Evolutionary conservation across 371 early-diverging fungal genomes (phyloP).

Genomic region (Lichtheimia ramosa): DNA sequence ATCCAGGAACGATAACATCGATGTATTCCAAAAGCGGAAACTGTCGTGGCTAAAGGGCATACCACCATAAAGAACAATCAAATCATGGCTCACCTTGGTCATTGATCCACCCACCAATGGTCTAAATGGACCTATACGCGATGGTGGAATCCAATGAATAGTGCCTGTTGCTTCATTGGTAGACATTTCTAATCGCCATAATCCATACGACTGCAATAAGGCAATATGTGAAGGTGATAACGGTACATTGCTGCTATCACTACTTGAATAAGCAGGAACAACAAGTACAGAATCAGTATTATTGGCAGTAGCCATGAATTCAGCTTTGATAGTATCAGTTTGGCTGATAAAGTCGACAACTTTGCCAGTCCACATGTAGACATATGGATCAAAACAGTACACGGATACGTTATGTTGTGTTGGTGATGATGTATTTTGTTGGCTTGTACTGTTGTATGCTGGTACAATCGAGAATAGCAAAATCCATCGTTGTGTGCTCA

Average conservation of each 20-base stretch:
- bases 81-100: conserved; percentile 7
- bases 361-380: conserved; percentile 9
- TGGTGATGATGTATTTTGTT: not conserved
- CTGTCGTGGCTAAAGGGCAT: conserved; percentile 9
- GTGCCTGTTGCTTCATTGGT: not conserved
- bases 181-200: conserved; percentile 10
- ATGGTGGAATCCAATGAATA: conserved; percentile 3
- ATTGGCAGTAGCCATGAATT: not conserved
- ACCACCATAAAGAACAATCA: conserved; percentile 18
- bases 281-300: conserved; percentile 1
- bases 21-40: conserved; percentile 13
- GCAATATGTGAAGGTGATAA: not conserved
- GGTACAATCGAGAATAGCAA: conserved; percentile 5
- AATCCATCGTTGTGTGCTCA: conserved; percentile 12
- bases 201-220: not conserved
- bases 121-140: conserved; percentile 3
- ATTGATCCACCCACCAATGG: conserved; percentile 10
- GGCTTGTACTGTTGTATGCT: not conserved
- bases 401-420: conserved; percentile 7
- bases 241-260: not conserved
- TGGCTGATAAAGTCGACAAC: conserved; percentile 2
- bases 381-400: conserved; percentile 16
- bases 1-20: not conserved
- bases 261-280: not conserved
- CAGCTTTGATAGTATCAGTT: conserved; percentile 7